Evolutionary conservation across 2,329 filamentous ascomycete species (phyloP).

Genomic region (Aspergillus persii): DNA sequence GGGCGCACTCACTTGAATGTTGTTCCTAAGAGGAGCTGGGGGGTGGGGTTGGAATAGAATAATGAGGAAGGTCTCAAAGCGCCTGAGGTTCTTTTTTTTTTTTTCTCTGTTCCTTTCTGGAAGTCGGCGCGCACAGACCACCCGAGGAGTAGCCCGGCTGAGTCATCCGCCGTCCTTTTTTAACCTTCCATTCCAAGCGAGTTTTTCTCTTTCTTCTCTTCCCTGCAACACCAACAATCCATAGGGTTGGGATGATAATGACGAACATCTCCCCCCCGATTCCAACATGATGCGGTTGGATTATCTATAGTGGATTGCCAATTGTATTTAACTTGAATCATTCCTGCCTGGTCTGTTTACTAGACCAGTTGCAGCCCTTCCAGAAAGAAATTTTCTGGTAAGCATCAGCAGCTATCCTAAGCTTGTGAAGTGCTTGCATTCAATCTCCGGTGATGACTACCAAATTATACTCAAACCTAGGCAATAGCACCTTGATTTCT

Average conservation of each 20-base stretch:
- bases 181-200: background rate
- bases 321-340: slow-evolving; percentile 11
- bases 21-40: background rate
- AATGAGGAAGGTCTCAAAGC: background rate
- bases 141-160: slow-evolving; percentile 7
- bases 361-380: slow-evolving; percentile 7
- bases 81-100: background rate
- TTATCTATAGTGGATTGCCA: slow-evolving; percentile 9
- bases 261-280: slow-evolving; percentile 9
- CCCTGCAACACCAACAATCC: slow-evolving; percentile 7
- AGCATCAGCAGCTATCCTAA: slow-evolving; percentile 14
- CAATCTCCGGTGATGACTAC: slow-evolving; percentile 47
- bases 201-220: slow-evolving; percentile 16
- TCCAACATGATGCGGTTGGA: slow-evolving; percentile 16
- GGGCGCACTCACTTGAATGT: slow-evolving; percentile 26
- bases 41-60: background rate
- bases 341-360: slow-evolving; percentile 1
- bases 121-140: background rate
- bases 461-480: slow-evolving; percentile 41
- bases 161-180: slow-evolving; percentile 16
- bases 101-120: background rate
- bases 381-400: slow-evolving; percentile 23
- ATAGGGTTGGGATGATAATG: slow-evolving; percentile 15
- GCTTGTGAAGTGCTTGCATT: slow-evolving; percentile 15
- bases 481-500: slow-evolving; percentile 52